Conservation (phyloP, 2,329 filamentous ascomycete species). For the Nemania bipapillata region DNA sequence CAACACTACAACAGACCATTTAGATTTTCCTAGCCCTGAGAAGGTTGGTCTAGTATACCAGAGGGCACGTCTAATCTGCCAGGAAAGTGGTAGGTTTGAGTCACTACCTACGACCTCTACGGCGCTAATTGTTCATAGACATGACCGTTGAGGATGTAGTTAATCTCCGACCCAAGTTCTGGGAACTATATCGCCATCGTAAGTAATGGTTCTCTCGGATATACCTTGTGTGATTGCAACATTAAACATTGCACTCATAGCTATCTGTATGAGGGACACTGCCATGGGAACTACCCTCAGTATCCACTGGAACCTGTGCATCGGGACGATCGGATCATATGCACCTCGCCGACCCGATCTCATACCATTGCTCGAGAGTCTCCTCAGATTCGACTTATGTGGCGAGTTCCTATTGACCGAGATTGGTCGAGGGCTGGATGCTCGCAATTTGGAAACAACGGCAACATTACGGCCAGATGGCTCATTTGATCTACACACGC, state of each 20-base stretch:
- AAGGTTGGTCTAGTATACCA: constrained; percentile 33
- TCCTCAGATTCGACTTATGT: constrained; percentile 43
- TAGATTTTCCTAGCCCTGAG: constrained; percentile 34
- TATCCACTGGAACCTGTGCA: constrained; percentile 52
- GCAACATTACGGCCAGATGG: constrained; percentile 52
- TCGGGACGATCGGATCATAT: constrained; percentile 45
- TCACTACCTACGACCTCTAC: not conserved
- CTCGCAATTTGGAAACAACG: constrained; percentile 54
- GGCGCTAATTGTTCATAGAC: constrained; percentile 7
- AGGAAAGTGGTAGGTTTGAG: constrained; percentile 29
- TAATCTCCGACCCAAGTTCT: constrained; percentile 43
- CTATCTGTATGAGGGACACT: constrained; percentile 38
- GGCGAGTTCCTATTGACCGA: constrained; percentile 56
- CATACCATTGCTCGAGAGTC: constrained; percentile 25
- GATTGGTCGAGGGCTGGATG: constrained; percentile 55
- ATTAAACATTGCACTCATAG: not conserved
- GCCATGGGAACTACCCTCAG: constrained; percentile 40
- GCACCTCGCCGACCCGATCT: constrained; percentile 39
- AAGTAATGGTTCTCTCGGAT: constrained; percentile 12
- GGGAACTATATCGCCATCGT: constrained; percentile 44
- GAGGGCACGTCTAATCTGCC: constrained; percentile 36
- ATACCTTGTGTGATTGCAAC: not conserved
- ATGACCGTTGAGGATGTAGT: constrained; percentile 43
- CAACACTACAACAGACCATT: constrained; percentile 22
- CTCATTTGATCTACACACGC: constrained; percentile 45